A percentile compares a stretch with the other conserved stretches of the same genome.
Conservation (phyloP, 1,284 basidiomycete species). For the Fomitopsis palustris region DNA sequence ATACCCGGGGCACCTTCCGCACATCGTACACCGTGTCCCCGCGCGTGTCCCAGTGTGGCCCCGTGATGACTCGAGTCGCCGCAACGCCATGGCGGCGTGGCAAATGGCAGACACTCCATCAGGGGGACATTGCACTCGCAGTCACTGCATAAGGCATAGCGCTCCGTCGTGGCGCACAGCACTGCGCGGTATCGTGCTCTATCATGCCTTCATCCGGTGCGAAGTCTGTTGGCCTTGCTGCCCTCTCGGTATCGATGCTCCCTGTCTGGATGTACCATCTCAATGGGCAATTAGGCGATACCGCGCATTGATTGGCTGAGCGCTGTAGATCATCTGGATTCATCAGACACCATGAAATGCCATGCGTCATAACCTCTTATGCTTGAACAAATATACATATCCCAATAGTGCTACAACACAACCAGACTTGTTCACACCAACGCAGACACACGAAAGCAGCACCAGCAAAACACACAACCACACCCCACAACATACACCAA, state of each 20-base stretch:
- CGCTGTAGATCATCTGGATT: no score
- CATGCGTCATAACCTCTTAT: no score
- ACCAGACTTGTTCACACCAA: background rate
- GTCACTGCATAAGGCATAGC: background rate
- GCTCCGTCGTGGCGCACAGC: background rate
- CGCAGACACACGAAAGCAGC: background rate
- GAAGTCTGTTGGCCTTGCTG: no score
- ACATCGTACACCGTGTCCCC: background rate
- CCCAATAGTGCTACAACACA: background rate
- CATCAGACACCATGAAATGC: no score
- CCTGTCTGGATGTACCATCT: no score
- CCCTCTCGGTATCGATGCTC: no score
- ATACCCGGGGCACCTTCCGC: background rate
- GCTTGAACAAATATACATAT: background rate
- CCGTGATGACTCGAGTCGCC: no score
- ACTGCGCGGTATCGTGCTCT: no score
- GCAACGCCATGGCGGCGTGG: background rate
- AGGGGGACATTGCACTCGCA: background rate
- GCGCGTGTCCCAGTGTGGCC: no score
- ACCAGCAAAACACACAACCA: background rate
- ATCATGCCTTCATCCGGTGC: no score
- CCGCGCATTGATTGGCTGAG: no score
- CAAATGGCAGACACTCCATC: background rate
- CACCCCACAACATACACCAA: background rate
- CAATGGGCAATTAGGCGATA: no score